phyloP scores from a whole-genome alignment of 179 eudicot species.

The Vitellaria paradoxa region DNA sequence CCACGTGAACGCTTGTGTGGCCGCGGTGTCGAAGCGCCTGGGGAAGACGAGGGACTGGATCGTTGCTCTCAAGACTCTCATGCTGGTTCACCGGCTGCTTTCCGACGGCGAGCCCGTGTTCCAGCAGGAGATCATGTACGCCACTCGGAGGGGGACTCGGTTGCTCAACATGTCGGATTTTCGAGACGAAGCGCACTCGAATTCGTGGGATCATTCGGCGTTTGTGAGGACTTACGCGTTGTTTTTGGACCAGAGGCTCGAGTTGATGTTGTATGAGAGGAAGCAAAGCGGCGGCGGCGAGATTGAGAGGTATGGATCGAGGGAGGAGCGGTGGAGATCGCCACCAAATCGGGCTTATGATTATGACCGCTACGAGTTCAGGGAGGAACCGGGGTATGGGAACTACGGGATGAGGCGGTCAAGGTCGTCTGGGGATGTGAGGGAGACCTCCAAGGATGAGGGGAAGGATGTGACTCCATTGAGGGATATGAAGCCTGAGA shows the following conservation, averaged over 20 bases:
- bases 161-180: constrained; percentile 87
- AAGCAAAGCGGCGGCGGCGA: constrained; percentile 47
- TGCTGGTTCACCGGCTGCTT: constrained; percentile 64
- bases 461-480: constrained; percentile 58
- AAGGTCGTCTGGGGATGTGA: constrained; percentile 79
- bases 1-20: constrained; percentile 71
- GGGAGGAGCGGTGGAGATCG: constrained; percentile 66
- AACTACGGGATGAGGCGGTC: constrained; percentile 59
- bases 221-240: constrained; percentile 81
- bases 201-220: constrained; percentile 86
- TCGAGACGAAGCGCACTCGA: constrained; percentile 81
- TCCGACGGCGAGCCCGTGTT: constrained; percentile 72
- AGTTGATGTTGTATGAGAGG: constrained; percentile 66
- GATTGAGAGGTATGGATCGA: constrained; percentile 50
- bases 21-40: constrained; percentile 57
- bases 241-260: constrained; percentile 76
- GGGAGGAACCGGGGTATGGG: constrained; percentile 52
- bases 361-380: constrained; percentile 56
- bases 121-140: constrained; percentile 79
- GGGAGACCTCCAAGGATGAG: constrained; percentile 45
- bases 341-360: constrained; percentile 61
- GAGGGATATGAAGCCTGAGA: constrained; percentile 76
- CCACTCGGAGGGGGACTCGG: constrained; percentile 77
- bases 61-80: constrained; percentile 74
- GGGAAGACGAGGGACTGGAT: constrained; percentile 90